Evolutionary conservation across 345 rosid genomes (phyloP).

Genomic region (Citrus unshiu): DNA sequence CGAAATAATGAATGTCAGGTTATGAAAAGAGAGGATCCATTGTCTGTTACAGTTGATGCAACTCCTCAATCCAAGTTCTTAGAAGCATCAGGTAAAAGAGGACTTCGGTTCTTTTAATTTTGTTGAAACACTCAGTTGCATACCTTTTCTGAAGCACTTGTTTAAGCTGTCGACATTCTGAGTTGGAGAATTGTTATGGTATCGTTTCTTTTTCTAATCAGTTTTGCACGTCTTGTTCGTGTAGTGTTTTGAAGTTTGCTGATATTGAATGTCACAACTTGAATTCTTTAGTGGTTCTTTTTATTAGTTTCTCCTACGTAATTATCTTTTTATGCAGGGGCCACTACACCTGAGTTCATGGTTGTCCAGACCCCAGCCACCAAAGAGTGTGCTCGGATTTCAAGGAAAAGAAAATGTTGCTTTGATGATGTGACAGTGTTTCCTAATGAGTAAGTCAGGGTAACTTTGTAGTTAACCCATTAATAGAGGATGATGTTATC

Average conservation of each 20-base stretch:
- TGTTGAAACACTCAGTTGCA: not conserved
- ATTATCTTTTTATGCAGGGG: constrained; percentile 30
- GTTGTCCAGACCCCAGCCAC: constrained; percentile 59
- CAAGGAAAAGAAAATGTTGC: constrained; percentile 56
- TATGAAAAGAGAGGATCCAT: constrained; percentile 25
- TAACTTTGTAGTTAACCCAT: constrained; percentile 2
- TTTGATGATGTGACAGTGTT: constrained; percentile 53
- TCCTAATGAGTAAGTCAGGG: constrained; percentile 59
- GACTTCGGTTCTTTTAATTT: not conserved
- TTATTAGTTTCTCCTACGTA: not conserved
- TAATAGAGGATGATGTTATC: not conserved
- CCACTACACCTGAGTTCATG: constrained; percentile 37
- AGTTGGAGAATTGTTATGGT: constrained; percentile 1
- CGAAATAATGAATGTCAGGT: constrained; percentile 17
- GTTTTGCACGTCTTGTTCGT: not conserved
- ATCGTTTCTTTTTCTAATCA: not conserved
- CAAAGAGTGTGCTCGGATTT: constrained; percentile 45
- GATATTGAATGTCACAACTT: not conserved
- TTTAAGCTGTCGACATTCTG: not conserved
- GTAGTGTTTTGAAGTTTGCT: not conserved
- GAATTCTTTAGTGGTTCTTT: not conserved
- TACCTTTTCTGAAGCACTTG: not conserved
- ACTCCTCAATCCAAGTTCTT: constrained; percentile 39
- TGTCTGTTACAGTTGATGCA: constrained; percentile 31
- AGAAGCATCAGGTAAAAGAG: constrained; percentile 40